These are phyloP conservation scores for Nemania bipapillata DNA, from an alignment of 2,329 filamentous ascomycete species.

Conservation along the genomic window DNA sequence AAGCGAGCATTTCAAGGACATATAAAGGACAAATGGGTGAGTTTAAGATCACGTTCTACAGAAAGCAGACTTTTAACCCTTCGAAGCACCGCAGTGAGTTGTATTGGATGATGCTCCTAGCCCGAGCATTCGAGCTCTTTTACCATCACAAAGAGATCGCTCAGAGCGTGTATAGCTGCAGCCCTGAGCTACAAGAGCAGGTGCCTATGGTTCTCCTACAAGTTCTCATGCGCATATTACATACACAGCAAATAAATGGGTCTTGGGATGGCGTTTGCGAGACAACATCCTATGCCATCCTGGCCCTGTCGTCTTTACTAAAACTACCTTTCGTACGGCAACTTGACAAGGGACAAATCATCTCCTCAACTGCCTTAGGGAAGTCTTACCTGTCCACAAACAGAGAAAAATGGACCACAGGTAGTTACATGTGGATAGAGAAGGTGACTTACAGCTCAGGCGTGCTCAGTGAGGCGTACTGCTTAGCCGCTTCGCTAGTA, in stretches of 20 bases:
- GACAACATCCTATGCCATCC: neutral
- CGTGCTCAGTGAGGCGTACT: neutral
- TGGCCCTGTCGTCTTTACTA: neutral
- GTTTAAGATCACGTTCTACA: too few relatives aligned
- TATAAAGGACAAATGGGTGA: too few relatives aligned
- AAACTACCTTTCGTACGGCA: neutral
- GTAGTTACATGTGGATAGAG: neutral
- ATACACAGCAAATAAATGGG: neutral
- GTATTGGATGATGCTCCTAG: too few relatives aligned
- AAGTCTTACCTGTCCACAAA: neutral
- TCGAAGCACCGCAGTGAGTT: too few relatives aligned
- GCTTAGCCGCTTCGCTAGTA: neutral
- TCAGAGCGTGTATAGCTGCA: neutral
- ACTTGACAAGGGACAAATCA: neutral
- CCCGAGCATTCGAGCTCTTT: neutral
- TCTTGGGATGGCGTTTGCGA: neutral
- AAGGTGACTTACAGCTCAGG: neutral
- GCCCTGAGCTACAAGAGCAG: neutral
- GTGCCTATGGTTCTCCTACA: neutral
- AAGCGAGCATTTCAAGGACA: too few relatives aligned
- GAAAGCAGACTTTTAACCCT: too few relatives aligned
- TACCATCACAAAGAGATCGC: neutral
- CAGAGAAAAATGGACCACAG: neutral
- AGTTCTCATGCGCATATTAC: neutral
- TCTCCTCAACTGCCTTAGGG: neutral